A percentile compares a stretch with the other conserved stretches of the same genome.
Evolutionary conservation across 768 basidiomycete genomes (phyloP).

Genomic region (Leucocoprinus birnbaumii): DNA sequence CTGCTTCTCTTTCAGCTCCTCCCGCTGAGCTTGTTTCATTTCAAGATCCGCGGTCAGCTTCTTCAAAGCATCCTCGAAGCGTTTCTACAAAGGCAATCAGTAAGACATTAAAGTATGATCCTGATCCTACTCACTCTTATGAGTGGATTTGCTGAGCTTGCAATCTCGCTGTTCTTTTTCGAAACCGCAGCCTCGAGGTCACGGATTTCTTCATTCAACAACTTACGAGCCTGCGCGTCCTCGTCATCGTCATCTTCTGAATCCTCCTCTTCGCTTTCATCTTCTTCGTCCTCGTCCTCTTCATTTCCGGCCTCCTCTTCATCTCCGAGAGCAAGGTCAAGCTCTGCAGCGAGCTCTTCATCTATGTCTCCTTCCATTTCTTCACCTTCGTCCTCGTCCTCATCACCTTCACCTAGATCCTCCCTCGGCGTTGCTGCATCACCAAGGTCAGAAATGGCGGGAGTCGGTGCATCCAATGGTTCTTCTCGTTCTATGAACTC

Average conservation of each 20-base stretch:
- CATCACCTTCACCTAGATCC: constrained; percentile 52
- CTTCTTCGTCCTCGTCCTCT: constrained; percentile 65
- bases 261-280: constrained; percentile 68
- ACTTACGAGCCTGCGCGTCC: constrained; percentile 69
- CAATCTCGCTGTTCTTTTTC: constrained; percentile 82
- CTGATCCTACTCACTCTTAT: constrained; percentile 56
- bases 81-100: constrained; percentile 51
- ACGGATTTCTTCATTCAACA: constrained; percentile 85
- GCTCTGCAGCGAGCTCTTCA: constrained; percentile 84
- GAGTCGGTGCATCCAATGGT: constrained; percentile 67
- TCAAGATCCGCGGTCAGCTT: constrained; percentile 86
- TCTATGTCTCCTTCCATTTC: constrained; percentile 81
- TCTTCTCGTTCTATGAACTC: constrained; percentile 77
- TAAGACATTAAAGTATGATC: background rate
- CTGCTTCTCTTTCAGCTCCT: constrained; percentile 76
- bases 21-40: constrained; percentile 76
- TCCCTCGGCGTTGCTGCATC: constrained; percentile 61
- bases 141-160: constrained; percentile 80
- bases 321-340: constrained; percentile 79
- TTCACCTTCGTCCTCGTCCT: constrained; percentile 55
- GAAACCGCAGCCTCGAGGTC: constrained; percentile 86
- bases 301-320: constrained; percentile 64
- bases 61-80: constrained; percentile 89
- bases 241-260: constrained; percentile 87
- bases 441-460: constrained; percentile 65